Base-by-base conservation (phyloP, 2,329 filamentous ascomycete species). In the Phymatotrichopsis omnivora region DNA sequence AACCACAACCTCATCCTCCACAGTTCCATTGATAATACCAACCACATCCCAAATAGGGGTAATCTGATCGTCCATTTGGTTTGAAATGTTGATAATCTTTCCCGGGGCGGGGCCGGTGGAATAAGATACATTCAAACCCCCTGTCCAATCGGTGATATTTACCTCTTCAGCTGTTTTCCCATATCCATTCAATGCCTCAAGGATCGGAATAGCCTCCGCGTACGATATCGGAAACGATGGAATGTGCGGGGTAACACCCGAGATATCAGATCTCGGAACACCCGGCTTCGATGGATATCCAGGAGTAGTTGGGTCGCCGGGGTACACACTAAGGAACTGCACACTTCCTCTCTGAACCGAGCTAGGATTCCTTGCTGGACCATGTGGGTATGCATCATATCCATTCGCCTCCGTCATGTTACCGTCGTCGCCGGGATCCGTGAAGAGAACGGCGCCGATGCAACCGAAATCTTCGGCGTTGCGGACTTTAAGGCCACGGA, bases 201-300 rank as follows among this genome's bases (percentile, higher is more conserved):
- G 73, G 11, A 96, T 75, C 0, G 89, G 89, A 2, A 95, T 63
- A 0, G 84, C 87, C 56, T 96, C 89, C 5, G 70, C 65, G 61
- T 93, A 95, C 0, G 89, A 95, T 40, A 96, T 83, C 3, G 89
- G 89, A 1, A 95, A 67, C 1, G 89, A 96, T 0, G 91, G 89
- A 42, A 96, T 96, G 3, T 75, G 78, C 0, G 91, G 84, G 24
- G 81, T 91, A 5, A 74, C 73, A 22, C 74, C 69, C 16, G 85
- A 71, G 0, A 80, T 76, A 6, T 85, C 76, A 47, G 77, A 70
- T 19, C 89, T 80, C 27, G 85, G 83, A 19, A 72, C 82, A n/a
- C 82, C 89, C 4, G 87, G 89, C 62, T 89, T 89, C 0, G 86
- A 94, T 6, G 89, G 83, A 60, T 94, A 95, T 8, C 91, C 91